A percentile compares a stretch with the other conserved stretches of the same genome.
phyloP scores from a whole-genome alignment of 768 basidiomycete species.

The Xerocomus brunneocitrinus region DNA sequence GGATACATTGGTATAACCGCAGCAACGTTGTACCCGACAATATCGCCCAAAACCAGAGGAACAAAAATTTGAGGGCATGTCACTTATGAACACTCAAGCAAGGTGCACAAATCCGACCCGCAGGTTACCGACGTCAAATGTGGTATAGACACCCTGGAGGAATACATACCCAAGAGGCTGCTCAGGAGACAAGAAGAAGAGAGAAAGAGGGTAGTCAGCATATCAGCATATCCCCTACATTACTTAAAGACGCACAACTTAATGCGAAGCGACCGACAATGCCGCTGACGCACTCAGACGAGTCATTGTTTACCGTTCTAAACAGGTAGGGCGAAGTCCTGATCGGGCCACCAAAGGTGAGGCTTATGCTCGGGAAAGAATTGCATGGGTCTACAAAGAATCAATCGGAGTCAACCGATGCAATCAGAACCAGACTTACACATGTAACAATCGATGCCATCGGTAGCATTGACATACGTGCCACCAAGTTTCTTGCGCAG shows the following conservation, averaged over 20 bases:
- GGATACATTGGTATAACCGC: too few species aligned
- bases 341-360: constrained; percentile 37
- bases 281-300: constrained; percentile 28
- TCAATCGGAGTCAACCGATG: constrained; percentile 4
- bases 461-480: too few species aligned
- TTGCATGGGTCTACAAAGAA: constrained; percentile 25
- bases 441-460: too few species aligned
- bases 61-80: too few species aligned
- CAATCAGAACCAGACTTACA: too few species aligned
- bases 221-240: too few species aligned
- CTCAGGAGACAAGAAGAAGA: background rate
- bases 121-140: constrained; percentile 34
- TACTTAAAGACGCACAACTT: too few species aligned
- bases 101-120: constrained; percentile 35
- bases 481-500: too few species aligned
- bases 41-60: too few species aligned
- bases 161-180: constrained; percentile 36
- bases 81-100: background rate
- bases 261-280: constrained; percentile 13
- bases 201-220: too few species aligned
- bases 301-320: constrained; percentile 24
- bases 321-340: constrained; percentile 33
- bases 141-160: constrained; percentile 40
- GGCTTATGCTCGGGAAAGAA: constrained; percentile 23
- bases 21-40: too few species aligned